These are phyloP conservation scores for Sporothrix curviconia DNA, from an alignment of 2,329 filamentous ascomycete genomes.

Conservation along the genomic window DNA sequence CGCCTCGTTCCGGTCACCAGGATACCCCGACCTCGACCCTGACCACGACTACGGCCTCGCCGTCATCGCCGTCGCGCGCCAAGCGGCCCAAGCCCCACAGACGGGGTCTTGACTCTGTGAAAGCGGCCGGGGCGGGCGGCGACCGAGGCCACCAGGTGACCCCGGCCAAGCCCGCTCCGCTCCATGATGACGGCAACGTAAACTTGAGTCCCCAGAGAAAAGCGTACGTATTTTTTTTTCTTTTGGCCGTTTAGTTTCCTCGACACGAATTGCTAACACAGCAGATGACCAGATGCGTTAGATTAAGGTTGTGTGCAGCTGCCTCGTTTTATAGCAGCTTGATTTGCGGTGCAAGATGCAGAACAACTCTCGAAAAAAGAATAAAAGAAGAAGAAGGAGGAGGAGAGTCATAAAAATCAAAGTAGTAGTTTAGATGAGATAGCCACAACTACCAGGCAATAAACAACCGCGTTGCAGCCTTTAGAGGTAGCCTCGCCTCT, in stretches of 20 bases:
- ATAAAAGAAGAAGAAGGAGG: background rate
- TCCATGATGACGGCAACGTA: slow-evolving; percentile 59
- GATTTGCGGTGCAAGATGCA: background rate
- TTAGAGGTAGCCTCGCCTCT: too few relatives aligned
- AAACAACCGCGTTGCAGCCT: too few relatives aligned
- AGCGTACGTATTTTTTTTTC: background rate
- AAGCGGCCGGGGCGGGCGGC: slow-evolving; percentile 39
- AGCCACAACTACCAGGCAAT: too few relatives aligned
- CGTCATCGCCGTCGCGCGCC: slow-evolving; percentile 8
- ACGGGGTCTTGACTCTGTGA: slow-evolving; percentile 34
- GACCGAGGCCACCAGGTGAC: slow-evolving; percentile 44
- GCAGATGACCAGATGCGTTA: background rate
- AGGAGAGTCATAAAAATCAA: background rate
- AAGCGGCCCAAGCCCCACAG: slow-evolving; percentile 28
- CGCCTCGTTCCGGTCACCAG: slow-evolving; percentile 1
- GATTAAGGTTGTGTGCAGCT: background rate
- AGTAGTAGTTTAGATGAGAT: background rate
- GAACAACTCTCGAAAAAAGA: background rate
- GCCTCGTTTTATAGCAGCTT: background rate
- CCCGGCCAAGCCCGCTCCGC: slow-evolving; percentile 62
- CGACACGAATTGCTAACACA: background rate
- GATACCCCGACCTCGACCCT: background rate
- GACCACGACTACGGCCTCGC: slow-evolving; percentile 1
- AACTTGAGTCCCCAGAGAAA: slow-evolving; percentile 28
- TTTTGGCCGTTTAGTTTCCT: background rate